Percentiles rank a stretch among this genome's conserved stretches.
Conservation (phyloP, 371 early-diverging fungal species). For the Mortierella sp. region DNA sequence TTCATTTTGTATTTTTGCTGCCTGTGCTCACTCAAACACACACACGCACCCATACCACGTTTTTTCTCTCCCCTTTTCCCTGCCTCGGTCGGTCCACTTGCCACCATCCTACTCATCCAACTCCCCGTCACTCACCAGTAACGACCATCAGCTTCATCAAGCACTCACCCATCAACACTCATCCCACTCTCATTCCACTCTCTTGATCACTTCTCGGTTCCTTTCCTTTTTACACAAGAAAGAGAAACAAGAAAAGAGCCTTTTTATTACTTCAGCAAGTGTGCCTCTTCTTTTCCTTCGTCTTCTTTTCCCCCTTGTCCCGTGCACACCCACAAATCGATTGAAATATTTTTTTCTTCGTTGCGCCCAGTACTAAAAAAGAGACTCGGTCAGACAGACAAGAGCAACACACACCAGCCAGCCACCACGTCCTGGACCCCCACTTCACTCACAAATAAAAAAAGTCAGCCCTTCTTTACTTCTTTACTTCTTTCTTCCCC, state of each 20-base stretch:
- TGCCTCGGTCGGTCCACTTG: not conserved
- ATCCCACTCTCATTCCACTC: not conserved
- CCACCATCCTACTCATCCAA: not conserved
- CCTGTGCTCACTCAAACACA: not conserved
- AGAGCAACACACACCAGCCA: not conserved
- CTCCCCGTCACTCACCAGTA: not conserved
- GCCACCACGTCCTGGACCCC: not conserved
- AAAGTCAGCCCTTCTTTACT: not conserved
- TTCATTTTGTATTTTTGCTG: not conserved
- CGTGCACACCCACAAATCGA: conserved; percentile 3
- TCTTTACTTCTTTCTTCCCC: too few species aligned
- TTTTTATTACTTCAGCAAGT: too few species aligned
- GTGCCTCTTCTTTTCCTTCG: not conserved
- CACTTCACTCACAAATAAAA: not conserved
- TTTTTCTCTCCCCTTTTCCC: conserved; percentile 5
- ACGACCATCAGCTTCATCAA: too few species aligned
- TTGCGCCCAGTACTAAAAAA: not conserved
- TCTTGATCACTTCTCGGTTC: not conserved
- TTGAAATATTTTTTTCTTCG: conserved; percentile 3
- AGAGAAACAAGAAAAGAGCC: not conserved
- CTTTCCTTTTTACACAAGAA: not conserved
- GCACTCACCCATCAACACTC: too few species aligned
- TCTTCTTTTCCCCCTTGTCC: not conserved
- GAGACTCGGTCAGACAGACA: not conserved
- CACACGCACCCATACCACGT: not conserved